phyloP scores from a whole-genome alignment of 495 filamentous ascomycete genomes.

The Parathielavia appendiculata region DNA sequence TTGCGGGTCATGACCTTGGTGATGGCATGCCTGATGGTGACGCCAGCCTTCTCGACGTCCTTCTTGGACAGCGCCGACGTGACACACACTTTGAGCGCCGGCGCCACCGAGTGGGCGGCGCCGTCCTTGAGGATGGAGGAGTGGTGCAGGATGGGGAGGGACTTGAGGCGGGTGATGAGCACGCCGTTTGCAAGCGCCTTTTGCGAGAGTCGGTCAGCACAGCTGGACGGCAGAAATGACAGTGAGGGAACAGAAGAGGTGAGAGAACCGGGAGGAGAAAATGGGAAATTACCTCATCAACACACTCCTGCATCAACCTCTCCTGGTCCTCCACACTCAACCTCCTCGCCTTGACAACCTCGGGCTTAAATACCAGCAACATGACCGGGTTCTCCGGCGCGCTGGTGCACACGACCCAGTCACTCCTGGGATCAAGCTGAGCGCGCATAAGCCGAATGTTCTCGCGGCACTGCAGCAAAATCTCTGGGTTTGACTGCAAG shows the following conservation, averaged over 20 bases:
- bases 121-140: conserved; percentile 53
- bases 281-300: conserved; percentile 72
- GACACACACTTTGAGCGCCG: conserved; percentile 85
- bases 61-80: conserved; percentile 83
- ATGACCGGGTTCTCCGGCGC: conserved; percentile 79
- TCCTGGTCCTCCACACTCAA: conserved; percentile 73
- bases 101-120: conserved; percentile 54
- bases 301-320: conserved; percentile 76
- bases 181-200: conserved; percentile 78
- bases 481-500: conserved; percentile 76
- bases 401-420: conserved; percentile 83
- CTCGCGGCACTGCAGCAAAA: conserved; percentile 69
- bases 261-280: background rate
- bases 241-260: background rate
- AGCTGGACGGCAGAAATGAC: no score
- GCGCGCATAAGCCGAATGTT: conserved; percentile 74
- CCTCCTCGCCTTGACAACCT: conserved; percentile 66
- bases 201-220: background rate
- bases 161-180: conserved; percentile 79
- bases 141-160: conserved; percentile 55
- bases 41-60: conserved; percentile 89
- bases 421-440: conserved; percentile 86
- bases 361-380: conserved; percentile 77
- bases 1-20: conserved; percentile 71
- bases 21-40: conserved; percentile 83